Evolutionary conservation across 768 basidiomycete species (phyloP).

Genomic region (button mushroom (Agaricus bisporus)): DNA sequence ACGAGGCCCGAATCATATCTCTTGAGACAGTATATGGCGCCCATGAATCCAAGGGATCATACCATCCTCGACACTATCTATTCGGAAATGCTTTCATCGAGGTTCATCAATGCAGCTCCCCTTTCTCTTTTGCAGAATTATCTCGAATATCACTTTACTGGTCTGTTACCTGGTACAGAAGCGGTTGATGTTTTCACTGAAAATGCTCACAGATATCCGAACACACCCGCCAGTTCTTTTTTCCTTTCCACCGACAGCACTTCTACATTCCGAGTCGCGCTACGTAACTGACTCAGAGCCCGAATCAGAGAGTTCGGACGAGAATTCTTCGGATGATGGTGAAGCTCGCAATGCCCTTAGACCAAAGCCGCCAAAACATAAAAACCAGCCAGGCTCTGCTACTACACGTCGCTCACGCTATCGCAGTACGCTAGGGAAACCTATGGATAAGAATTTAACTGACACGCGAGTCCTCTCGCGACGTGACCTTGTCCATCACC

Average conservation of each 20-base stretch:
- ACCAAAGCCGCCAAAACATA: constrained; percentile 12
- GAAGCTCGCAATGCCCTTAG: constrained; percentile 30
- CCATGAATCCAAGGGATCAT: constrained; percentile 62
- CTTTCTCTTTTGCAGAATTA: constrained; percentile 53
- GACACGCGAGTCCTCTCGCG: constrained; percentile 30
- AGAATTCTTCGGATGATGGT: constrained; percentile 27
- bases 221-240: constrained; percentile 59
- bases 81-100: constrained; percentile 56
- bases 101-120: constrained; percentile 65
- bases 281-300: constrained; percentile 7
- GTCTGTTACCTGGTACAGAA: constrained; percentile 25
- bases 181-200: not conserved
- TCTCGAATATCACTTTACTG: constrained; percentile 56
- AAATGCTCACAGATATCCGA: constrained; percentile 44
- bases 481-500: constrained; percentile 28
- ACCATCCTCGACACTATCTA: constrained; percentile 58
- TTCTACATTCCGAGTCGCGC: constrained; percentile 7
- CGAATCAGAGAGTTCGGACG: constrained; percentile 15
- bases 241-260: constrained; percentile 42
- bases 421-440: constrained; percentile 13
- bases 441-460: constrained; percentile 15
- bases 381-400: constrained; percentile 15
- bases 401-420: constrained; percentile 15
- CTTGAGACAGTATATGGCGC: constrained; percentile 31
- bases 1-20: constrained; percentile 24